These are phyloP conservation scores for Fusarium musae DNA, from an alignment of 2,329 filamentous ascomycete genomes.

Conservation along the genomic window DNA sequence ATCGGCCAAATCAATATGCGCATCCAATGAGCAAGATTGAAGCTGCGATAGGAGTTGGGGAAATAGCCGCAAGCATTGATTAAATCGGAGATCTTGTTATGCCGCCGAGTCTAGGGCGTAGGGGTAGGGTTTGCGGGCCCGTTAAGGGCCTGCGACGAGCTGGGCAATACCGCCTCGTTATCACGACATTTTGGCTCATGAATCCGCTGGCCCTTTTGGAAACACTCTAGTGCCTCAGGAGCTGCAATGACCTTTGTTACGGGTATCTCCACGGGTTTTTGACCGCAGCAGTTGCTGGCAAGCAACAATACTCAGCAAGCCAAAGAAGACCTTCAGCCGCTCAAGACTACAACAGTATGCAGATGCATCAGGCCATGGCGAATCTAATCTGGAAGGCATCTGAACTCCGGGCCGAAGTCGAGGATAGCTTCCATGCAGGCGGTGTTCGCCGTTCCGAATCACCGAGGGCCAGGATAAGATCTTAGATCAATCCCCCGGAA, in stretches of 20 bases:
- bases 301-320: neutral
- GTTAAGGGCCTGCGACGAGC: constrained; percentile 16
- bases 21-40: constrained; percentile 6
- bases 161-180: constrained; percentile 18
- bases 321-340: neutral
- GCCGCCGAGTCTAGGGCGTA: constrained; percentile 23
- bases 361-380: constrained; percentile 6
- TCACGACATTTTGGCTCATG: neutral
- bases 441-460: constrained; percentile 48
- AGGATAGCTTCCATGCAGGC: constrained; percentile 29
- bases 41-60: constrained; percentile 7
- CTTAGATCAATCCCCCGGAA: constrained; percentile 51
- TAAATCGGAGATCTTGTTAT: constrained; percentile 22
- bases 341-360: neutral
- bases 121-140: constrained; percentile 21
- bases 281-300: neutral
- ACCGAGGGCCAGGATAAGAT: constrained; percentile 48
- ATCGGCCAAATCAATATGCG: constrained; percentile 13
- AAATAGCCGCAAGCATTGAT: constrained; percentile 14
- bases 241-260: neutral
- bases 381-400: constrained; percentile 30
- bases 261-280: constrained; percentile 2
- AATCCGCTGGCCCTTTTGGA: constrained; percentile 14
- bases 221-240: constrained; percentile 18
- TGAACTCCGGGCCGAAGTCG: constrained; percentile 33